Evolutionary conservation across 2,329 filamentous ascomycete genomes (phyloP).

Genomic region (Dothiorella sarmentorum): DNA sequence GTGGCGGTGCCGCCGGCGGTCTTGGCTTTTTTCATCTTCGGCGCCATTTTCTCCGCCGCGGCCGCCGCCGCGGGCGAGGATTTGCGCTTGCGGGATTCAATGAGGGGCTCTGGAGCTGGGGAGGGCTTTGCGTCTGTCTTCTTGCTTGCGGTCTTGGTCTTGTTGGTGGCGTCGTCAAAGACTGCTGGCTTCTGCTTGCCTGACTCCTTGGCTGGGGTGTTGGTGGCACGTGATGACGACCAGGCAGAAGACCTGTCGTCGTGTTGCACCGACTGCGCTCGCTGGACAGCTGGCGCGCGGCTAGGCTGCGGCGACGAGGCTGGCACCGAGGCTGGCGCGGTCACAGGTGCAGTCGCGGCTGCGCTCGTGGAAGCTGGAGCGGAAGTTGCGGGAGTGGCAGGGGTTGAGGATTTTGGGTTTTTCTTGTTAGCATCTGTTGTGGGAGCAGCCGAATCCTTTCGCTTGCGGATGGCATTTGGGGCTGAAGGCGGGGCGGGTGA

Average conservation of each 20-base stretch:
- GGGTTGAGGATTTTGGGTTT: not conserved
- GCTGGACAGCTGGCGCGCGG: not conserved
- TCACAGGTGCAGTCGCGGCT: not conserved
- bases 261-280: not conserved
- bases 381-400: slow-evolving; percentile 4
- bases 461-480: not conserved
- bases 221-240: slow-evolving; percentile 6
- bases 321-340: not conserved
- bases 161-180: slow-evolving; percentile 11
- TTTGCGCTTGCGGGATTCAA: slow-evolving; percentile 3
- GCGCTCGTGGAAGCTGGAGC: not conserved
- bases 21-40: slow-evolving; percentile 12
- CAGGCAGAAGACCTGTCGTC: not conserved
- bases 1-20: not conserved
- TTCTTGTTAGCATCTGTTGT: slow-evolving; percentile 5
- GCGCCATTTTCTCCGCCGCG: not conserved
- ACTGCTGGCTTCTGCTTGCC: slow-evolving; percentile 6
- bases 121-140: slow-evolving; percentile 4
- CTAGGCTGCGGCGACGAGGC: not conserved
- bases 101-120: not conserved
- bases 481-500: slow-evolving; percentile 11
- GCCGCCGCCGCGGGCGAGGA: slow-evolving; percentile 1
- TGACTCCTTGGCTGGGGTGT: slow-evolving; percentile 2
- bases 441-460: slow-evolving; percentile 16
- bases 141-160: slow-evolving; percentile 2